phyloP scores from a whole-genome alignment of 2,329 filamentous ascomycete species.

The Claviceps sp. region DNA sequence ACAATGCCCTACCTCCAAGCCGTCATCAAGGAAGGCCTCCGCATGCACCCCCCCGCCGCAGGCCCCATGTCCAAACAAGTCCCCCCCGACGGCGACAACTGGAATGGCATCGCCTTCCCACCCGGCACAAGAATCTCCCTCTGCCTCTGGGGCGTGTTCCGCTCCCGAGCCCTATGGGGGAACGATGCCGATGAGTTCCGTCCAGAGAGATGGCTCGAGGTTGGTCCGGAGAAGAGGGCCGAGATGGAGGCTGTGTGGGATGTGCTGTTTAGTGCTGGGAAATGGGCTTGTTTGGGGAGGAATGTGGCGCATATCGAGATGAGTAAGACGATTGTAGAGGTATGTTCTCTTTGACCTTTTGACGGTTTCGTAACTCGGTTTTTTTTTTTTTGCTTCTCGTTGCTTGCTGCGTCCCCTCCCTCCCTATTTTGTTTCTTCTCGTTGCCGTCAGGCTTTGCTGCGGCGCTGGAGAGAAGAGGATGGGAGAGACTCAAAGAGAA shows the following conservation, averaged over 20 bases:
- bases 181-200: constrained; percentile 19
- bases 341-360: constrained; percentile 8
- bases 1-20: constrained; percentile 31
- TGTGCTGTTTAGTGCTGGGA: constrained; percentile 25
- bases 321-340: constrained; percentile 28
- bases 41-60: constrained; percentile 23
- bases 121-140: constrained; percentile 18
- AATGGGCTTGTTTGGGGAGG: constrained; percentile 25
- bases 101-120: constrained; percentile 15
- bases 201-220: constrained; percentile 26
- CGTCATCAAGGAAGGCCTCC: constrained; percentile 33
- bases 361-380: neutral
- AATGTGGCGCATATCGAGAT: constrained; percentile 26
- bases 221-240: constrained; percentile 11
- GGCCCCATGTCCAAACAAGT: constrained; percentile 9
- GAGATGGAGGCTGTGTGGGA: constrained; percentile 25
- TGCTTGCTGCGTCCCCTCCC: neutral
- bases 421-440: too few relatives aligned
- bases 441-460: too few relatives aligned
- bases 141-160: constrained; percentile 19
- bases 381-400: neutral
- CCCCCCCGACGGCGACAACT: constrained; percentile 3
- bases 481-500: neutral
- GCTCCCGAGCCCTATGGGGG: constrained; percentile 19
- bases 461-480: too few relatives aligned